These are phyloP conservation scores for Chlamydomonas applanata DNA, from an alignment of 139 green algal species.

Conservation along the genomic window DNA sequence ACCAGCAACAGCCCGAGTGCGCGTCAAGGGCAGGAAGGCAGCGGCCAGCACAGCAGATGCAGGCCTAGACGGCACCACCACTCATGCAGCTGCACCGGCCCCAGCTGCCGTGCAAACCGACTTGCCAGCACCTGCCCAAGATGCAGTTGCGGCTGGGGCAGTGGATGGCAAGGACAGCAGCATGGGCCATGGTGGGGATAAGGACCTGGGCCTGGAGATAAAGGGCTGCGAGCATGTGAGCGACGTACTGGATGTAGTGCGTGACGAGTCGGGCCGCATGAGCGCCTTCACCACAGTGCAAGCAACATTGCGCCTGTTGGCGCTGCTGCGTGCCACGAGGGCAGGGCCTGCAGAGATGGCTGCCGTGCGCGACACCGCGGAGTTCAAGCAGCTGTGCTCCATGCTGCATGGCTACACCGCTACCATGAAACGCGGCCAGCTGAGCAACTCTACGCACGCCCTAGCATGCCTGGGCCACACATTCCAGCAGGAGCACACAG, in stretches of 20 bases:
- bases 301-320: slow-evolving; percentile 13
- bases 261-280: slow-evolving; percentile 13
- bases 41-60: too few species aligned
- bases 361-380: neutral
- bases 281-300: slow-evolving; percentile 11
- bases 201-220: slow-evolving; percentile 13
- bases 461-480: neutral
- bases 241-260: slow-evolving; percentile 26
- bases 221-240: slow-evolving; percentile 18
- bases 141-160: too few species aligned
- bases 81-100: too few species aligned
- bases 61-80: too few species aligned
- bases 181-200: neutral
- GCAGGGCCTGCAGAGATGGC: neutral
- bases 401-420: neutral
- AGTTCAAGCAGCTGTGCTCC: neutral
- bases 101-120: too few species aligned
- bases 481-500: neutral
- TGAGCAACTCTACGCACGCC: slow-evolving; percentile 17
- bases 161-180: neutral
- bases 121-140: too few species aligned
- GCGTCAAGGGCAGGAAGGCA: too few species aligned
- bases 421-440: slow-evolving; percentile 29
- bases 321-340: slow-evolving; percentile 2
- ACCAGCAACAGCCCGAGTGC: too few species aligned